A percentile compares a stretch with the other conserved stretches of the same genome.
phyloP scores from a whole-genome alignment of 1,284 basidiomycete genomes.

The Golubevia pallescens region DNA sequence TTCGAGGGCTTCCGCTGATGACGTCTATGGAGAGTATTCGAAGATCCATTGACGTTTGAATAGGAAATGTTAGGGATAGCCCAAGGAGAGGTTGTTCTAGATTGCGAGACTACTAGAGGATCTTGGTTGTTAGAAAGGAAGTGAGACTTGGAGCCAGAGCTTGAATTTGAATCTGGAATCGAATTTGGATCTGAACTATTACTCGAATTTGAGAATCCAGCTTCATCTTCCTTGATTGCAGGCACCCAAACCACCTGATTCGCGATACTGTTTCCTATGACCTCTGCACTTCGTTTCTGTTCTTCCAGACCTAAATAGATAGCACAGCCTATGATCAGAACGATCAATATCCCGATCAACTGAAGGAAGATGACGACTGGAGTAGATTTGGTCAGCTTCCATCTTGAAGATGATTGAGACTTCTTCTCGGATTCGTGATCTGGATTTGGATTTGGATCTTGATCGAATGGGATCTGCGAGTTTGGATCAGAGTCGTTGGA shows the following conservation, averaged over 20 bases:
- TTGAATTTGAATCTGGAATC: too few relatives aligned
- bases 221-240: conserved; percentile 36
- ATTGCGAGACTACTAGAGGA: too few relatives aligned
- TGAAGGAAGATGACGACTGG: conserved; percentile 21
- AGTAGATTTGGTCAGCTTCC: neutral
- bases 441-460: neutral
- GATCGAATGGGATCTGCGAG: too few relatives aligned
- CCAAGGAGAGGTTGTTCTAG: neutral
- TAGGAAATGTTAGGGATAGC: neutral
- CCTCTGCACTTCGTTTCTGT: conserved; percentile 21
- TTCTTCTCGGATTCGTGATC: neutral
- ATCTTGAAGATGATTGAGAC: neutral
- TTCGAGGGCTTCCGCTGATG: neutral
- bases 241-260: conserved; percentile 42
- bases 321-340: conserved; percentile 26
- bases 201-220: conserved; percentile 2
- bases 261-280: conserved; percentile 30
- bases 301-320: conserved; percentile 40
- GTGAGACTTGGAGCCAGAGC: too few relatives aligned
- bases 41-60: neutral
- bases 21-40: neutral
- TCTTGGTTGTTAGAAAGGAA: too few relatives aligned
- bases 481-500: neutral
- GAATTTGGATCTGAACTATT: too few relatives aligned
- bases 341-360: conserved; percentile 27